Evolutionary conservation across 2,329 filamentous ascomycete species (phyloP), one percentile per base, ranked within the genome.

Genomic region (Botrytis tulipae): DNA sequence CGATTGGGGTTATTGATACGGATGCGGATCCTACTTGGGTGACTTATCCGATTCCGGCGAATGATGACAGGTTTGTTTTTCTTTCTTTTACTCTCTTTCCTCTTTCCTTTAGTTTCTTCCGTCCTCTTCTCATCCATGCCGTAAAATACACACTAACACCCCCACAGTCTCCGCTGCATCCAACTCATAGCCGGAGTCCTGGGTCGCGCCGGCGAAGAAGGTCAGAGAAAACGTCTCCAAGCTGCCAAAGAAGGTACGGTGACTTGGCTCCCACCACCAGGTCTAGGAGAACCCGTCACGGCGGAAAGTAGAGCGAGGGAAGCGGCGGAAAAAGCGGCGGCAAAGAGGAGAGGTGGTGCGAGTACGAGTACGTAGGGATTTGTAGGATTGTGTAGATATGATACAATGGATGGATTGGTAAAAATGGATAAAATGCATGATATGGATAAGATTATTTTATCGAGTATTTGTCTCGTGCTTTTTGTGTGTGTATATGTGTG

Each of bases 1-100:
- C 96, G 0, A 96, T 99, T 79, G 96, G 95, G 65, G 87, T 99
- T 73, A 92, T 98, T 77, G 96, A 99, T 83, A 98, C 96, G 1
- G 93, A 99, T 82, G 91, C 91, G 3, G 93, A 98, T 83, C 93
- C 96, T 0, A 93, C 93, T 0, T 95, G 93, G 89, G 94, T 98
- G 69, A 98, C 96, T 6, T 99, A 99, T 81, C 93, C 93, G 22
- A 98, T 99, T 78, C 96, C 96, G 2, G 94, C 94, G 69, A 99
- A 99, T 82, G 96, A 99, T 81, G 96, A 99, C 86, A 94, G 91
- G 92, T 93, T 82, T 80, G 86, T 82, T 44, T 67, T 25, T 25
- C 22, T 29, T 44, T 44, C 67, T 10, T 10, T 48, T 48, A 9
- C 20, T 10, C 22, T 48, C 46, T 9, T 1, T 46, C 8, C 14